Evolutionary conservation across 257 asterid genomes (phyloP), one percentile per base, ranked within the genome.

Genomic region (Leptodermis oblonga): DNA sequence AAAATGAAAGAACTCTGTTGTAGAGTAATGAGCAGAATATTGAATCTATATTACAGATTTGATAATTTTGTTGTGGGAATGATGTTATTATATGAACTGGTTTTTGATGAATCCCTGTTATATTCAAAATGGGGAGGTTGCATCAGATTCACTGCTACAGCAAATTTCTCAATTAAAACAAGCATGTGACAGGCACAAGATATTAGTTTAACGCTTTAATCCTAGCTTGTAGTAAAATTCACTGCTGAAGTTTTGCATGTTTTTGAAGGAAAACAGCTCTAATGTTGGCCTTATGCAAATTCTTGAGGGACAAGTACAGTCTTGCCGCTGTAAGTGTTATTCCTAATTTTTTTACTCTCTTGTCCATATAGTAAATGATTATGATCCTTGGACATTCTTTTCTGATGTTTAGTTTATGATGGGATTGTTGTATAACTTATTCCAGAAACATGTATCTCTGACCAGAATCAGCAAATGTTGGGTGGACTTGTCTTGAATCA

Each of bases 181-280:
- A 46, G 52, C 17, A 11, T 48, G 54, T 17, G 20, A 10, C 2
- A 7, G n/a, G n/a, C n/a, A n/a, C n/a, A 49, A 2, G 1, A 4
- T 2, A 4, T 58, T 37, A 59, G 53, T 3, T 58, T 31, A 42
- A 23, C 20, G 20, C 11, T 60, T 9, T 17, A 54, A 22, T 56
- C 36, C 46, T 56, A 25, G 25, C 33, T 56, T 43, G 43, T 26
- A 39, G n/a, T 36, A 28, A 3, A 41, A 7, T 55, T 56, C 23
- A 42, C 23, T 56, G 58, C 18, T 58, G 34, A 51, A 34, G 7
- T 33, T 14, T 58, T 45, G 33, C 20, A 67, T 67, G 22, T 42
- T n/a, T 20, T 34, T 77, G 87, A 91, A 90, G 97, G 68, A 92
- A 92, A 77, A 92, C 98, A 8, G 97, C 98, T 23, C 68, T 92